Evolutionary conservation across 2,329 filamentous ascomycete genomes (phyloP).

Genomic region (Xylariaceae sp.): DNA sequence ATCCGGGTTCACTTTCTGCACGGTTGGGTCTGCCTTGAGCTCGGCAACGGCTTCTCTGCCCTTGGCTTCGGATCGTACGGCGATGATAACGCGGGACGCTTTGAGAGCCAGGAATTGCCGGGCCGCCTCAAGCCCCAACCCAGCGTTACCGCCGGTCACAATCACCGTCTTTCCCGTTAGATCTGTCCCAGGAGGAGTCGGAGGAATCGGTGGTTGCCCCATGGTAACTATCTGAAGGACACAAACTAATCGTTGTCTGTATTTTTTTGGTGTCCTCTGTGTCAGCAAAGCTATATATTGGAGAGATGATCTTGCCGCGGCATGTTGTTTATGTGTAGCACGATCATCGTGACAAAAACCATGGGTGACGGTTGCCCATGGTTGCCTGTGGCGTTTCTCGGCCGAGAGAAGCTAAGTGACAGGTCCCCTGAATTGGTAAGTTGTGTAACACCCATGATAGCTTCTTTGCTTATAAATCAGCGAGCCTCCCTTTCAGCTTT

Average conservation of each 20-base stretch:
- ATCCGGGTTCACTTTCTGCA: conserved; percentile 4
- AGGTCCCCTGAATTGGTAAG: neutral
- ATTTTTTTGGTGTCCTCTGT: conserved; percentile 1
- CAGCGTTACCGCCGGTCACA: conserved; percentile 10
- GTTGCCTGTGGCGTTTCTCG: conserved; percentile 3
- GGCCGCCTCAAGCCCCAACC: conserved; percentile 6
- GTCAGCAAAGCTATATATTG: conserved; percentile 1
- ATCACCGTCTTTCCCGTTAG: conserved; percentile 8
- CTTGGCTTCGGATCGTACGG: conserved; percentile 2
- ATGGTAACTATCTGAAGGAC: conserved; percentile 5
- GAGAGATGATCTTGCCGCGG: conserved; percentile 1
- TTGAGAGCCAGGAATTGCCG: conserved; percentile 7
- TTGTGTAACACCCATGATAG: neutral
- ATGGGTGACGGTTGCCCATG: neutral
- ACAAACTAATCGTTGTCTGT: conserved; percentile 2
- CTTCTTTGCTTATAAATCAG: conserved; percentile 2
- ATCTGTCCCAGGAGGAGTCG: conserved; percentile 5
- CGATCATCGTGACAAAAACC: neutral
- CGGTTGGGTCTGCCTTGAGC: conserved; percentile 4
- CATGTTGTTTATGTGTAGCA: neutral
- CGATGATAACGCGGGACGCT: conserved; percentile 8
- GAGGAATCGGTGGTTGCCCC: conserved; percentile 5
- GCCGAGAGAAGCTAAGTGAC: conserved; percentile 4
- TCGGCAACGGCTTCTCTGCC: conserved; percentile 5
- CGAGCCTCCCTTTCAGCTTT: neutral